A percentile compares a stretch with the other conserved stretches of the same genome.
phyloP scores from a whole-genome alignment of 225 moss, liverwort and hornwort genomes.

The Marchantia polymorpha region DNA sequence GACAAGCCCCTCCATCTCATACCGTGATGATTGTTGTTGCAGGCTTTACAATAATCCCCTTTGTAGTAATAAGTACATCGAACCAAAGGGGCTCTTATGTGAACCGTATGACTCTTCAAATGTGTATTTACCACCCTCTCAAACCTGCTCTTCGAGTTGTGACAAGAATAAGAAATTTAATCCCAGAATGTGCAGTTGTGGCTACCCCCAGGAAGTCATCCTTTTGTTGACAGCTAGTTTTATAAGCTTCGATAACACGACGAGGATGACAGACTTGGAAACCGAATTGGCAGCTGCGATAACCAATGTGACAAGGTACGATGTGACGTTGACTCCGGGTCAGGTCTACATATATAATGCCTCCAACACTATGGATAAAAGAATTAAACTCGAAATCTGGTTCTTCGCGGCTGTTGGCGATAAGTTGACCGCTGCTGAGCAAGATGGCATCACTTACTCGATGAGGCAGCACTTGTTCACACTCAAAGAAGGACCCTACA shows the following conservation, averaged over 20 bases:
- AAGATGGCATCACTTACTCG: not conserved
- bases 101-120: not conserved
- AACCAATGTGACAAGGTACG: not conserved
- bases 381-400: not conserved
- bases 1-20: not conserved
- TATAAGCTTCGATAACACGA: slow-evolving; percentile 19
- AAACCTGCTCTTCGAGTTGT: not conserved
- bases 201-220: slow-evolving; percentile 36
- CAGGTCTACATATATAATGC: not conserved
- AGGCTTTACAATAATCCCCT: slow-evolving; percentile 52
- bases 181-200: slow-evolving; percentile 45
- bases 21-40: not conserved
- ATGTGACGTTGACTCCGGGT: not conserved
- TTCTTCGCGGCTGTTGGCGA: slow-evolving; percentile 24
- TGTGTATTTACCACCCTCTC: not conserved
- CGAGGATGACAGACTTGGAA: slow-evolving; percentile 6
- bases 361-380: not conserved
- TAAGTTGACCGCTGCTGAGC: not conserved
- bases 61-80: slow-evolving; percentile 2
- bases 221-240: slow-evolving; percentile 47
- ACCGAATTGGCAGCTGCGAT: not conserved
- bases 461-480: slow-evolving; percentile 10
- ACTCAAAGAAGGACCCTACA: slow-evolving; percentile 28
- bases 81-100: not conserved
- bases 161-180: slow-evolving; percentile 14